These are phyloP conservation scores for Sporisorium reilianum DNA, from an alignment of 1,284 basidiomycete genomes.

Conservation along the genomic window DNA sequence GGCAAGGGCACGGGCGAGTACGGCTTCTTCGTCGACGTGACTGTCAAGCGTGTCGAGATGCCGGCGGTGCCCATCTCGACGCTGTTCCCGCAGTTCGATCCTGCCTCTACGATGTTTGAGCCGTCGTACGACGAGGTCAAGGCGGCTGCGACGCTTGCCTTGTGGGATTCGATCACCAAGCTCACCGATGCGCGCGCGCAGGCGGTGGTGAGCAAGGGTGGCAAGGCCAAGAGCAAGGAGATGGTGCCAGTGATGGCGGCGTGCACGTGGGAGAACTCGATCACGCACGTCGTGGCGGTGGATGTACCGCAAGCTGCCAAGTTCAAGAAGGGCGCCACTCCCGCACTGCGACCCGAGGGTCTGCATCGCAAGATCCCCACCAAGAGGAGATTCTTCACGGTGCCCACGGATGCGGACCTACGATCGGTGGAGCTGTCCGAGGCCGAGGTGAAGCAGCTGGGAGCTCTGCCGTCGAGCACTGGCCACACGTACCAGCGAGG, in stretches of 20 bases:
- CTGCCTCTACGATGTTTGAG: slow-evolving; percentile 4
- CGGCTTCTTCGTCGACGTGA: slow-evolving; percentile 56
- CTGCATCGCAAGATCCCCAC: slow-evolving; percentile 42
- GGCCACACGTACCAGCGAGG: neutral
- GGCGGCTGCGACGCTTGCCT: slow-evolving; percentile 37
- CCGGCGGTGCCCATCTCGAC: slow-evolving; percentile 48
- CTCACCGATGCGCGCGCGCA: slow-evolving; percentile 34
- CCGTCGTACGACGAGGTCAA: slow-evolving; percentile 46
- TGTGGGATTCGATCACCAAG: slow-evolving; percentile 48
- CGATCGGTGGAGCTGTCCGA: slow-evolving; percentile 40
- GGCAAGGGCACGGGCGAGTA: slow-evolving; percentile 50
- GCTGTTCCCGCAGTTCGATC: slow-evolving; percentile 33
- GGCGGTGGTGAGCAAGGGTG: slow-evolving; percentile 8
- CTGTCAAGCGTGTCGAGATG: slow-evolving; percentile 55
- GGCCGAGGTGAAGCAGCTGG: slow-evolving; percentile 31
- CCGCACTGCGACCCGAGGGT: slow-evolving; percentile 28
- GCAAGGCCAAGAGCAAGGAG: slow-evolving; percentile 37
- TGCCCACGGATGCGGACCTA: slow-evolving; percentile 49
- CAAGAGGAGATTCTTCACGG: slow-evolving; percentile 40
- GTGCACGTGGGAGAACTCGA: slow-evolving; percentile 58
- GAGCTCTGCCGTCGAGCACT: neutral
- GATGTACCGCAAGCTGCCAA: slow-evolving; percentile 47
- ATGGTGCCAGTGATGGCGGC: slow-evolving; percentile 55
- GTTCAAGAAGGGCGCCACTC: slow-evolving; percentile 37
- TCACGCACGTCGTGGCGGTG: slow-evolving; percentile 39